These are phyloP conservation scores for Tricholoma matsutake DNA, from an alignment of 768 basidiomycete species.

Conservation along the genomic window DNA sequence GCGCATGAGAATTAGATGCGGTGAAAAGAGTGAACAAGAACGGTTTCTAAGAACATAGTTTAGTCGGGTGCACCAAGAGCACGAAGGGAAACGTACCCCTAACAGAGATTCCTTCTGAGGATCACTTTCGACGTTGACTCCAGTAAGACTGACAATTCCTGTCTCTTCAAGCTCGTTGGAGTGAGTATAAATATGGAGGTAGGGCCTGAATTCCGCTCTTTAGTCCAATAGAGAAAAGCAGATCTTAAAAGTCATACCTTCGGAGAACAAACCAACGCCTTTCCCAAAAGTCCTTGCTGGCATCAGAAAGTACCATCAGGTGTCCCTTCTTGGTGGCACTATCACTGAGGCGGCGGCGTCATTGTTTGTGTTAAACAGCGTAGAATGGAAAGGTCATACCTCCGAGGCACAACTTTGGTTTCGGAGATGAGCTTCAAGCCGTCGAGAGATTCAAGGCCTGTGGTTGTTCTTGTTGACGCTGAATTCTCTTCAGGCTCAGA, in stretches of 20 bases:
- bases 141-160: conserved; percentile 76
- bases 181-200: conserved; percentile 83
- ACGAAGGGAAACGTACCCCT: conserved; percentile 55
- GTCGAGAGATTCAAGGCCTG: conserved; percentile 41
- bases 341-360: conserved; percentile 48
- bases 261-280: conserved; percentile 84
- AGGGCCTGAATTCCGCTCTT: conserved; percentile 55
- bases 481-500: conserved; percentile 48
- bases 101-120: conserved; percentile 85
- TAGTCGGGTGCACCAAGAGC: background rate
- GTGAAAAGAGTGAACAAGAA: conserved; percentile 92
- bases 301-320: conserved; percentile 77
- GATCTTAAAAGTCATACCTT: conserved; percentile 48
- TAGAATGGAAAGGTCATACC: conserved; percentile 37
- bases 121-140: conserved; percentile 83
- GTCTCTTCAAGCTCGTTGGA: conserved; percentile 83
- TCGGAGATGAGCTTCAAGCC: conserved; percentile 67
- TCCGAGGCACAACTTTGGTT: conserved; percentile 70
- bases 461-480: conserved; percentile 27
- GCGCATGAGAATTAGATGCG: conserved; percentile 85
- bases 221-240: conserved; percentile 2
- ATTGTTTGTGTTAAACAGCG: conserved; percentile 1
- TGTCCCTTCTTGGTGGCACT: conserved; percentile 82
- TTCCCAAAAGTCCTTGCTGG: conserved; percentile 78
- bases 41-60: conserved; percentile 51